Percentiles rank a stretch among this genome's conserved stretches.
These are phyloP conservation scores for Boletus coccyginus DNA, from an alignment of 768 basidiomycete species.

Conservation along the genomic window DNA sequence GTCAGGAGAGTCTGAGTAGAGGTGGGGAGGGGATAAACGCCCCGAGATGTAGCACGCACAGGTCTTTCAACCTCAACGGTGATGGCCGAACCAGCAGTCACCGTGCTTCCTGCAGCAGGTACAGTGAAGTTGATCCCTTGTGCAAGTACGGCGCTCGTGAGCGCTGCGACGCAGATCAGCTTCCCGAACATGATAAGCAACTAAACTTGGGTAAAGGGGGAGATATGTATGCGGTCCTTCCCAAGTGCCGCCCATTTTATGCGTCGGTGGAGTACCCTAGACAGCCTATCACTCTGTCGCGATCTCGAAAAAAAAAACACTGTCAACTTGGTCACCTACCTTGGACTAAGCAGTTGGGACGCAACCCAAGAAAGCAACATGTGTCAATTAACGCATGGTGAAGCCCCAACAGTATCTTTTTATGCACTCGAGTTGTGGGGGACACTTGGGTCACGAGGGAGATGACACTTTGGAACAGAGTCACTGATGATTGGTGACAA, in stretches of 20 bases:
- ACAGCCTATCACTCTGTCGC: background rate
- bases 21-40: background rate
- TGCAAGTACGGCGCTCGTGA: slow-evolving; percentile 31
- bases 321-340: background rate
- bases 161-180: slow-evolving; percentile 5
- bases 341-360: background rate
- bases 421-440: too few species aligned
- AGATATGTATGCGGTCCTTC: background rate
- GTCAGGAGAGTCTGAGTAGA: background rate
- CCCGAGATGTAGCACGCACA: slow-evolving; percentile 28
- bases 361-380: background rate
- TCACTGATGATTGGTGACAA: background rate
- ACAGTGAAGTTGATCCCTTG: slow-evolving; percentile 36
- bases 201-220: too few species aligned
- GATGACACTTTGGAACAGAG: background rate
- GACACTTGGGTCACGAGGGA: background rate
- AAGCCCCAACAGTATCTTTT: too few species aligned
- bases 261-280: background rate
- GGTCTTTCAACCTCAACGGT: slow-evolving; percentile 39
- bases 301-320: background rate
- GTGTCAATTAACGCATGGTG: background rate
- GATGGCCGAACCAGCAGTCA: slow-evolving; percentile 34
- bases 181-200: slow-evolving; percentile 7
- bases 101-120: slow-evolving; percentile 32
- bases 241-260: slow-evolving; percentile 3